Evolutionary conservation across 2,329 filamentous ascomycete genomes (phyloP), one percentile per base, ranked within the genome.

Genomic region (Sclerotinia trifoliorum): DNA sequence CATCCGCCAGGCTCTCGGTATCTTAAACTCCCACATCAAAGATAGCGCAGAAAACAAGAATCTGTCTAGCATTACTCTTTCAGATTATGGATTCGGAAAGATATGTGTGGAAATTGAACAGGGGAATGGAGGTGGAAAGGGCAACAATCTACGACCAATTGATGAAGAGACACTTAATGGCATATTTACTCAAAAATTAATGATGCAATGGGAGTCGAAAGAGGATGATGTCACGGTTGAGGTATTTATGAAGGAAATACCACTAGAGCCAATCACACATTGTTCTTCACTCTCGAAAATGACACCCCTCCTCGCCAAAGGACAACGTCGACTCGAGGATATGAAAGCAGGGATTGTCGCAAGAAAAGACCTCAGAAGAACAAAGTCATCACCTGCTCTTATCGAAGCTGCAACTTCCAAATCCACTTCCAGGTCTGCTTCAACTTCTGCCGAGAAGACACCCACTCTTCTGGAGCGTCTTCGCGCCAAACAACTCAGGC

Each of bases 401-500:
- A 51, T 62, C 17, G 13, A 39, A 62, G 46, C 46, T 48, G 29
- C 60, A 8, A 51, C 46, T 51, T 39, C 17, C 63, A 32, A 11
- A 29, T 48, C 61, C 5, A 39, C 5, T 49, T 8, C 77, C 71
- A 63, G 75, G 29, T 57, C 26, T 35, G 1, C 29, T 56, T 49
- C 52, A n/a, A 26, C 6, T 39, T n/a, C 77, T 71, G 64, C 75
- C 71, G 74, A 78, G 70, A 79, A 57, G 83, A 88, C 80, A 63
- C 88, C 90, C 81, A 87, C 86, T 65, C 85, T 96, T 32, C 83
- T 95, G 68, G 91, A 94, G 77, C 89, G 91, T 61, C 86, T 96
- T 71, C 88, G 90, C 71, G 83, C 85, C 66, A 94, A 94, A 80
- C 86, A 91, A 73, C 78, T 84, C 72, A 82, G 85, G 77, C 77